These are phyloP conservation scores for Neurospora sublineolata DNA, from an alignment of 495 filamentous ascomycete species.

Conservation along the genomic window DNA sequence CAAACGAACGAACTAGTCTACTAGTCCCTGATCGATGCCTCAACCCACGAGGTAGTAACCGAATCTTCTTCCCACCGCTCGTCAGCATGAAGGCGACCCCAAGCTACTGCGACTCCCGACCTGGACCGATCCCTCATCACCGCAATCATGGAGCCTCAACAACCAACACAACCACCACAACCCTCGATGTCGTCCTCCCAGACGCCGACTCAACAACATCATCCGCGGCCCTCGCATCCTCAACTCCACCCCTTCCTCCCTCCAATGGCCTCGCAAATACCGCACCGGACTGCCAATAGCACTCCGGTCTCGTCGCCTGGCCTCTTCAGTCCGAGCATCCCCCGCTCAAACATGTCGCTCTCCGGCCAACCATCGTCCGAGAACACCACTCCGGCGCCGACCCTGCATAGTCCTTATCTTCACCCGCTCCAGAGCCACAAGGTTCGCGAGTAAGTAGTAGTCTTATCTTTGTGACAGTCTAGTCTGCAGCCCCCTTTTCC, in stretches of 20 bases:
- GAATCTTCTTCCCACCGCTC: neutral
- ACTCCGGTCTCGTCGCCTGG: slow-evolving; percentile 60
- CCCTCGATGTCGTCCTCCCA: slow-evolving; percentile 4
- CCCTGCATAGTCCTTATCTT: slow-evolving; percentile 44
- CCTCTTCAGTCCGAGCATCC: slow-evolving; percentile 45
- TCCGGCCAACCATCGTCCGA: slow-evolving; percentile 28
- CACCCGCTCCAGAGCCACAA: slow-evolving; percentile 53
- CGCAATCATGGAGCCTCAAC: slow-evolving; percentile 25
- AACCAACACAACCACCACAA: slow-evolving; percentile 15
- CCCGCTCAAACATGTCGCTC: slow-evolving; percentile 27
- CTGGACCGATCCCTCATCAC: neutral
- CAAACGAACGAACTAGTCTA: neutral
- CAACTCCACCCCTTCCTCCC: slow-evolving; percentile 28
- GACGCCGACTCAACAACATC: slow-evolving; percentile 8
- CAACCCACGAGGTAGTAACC: slow-evolving; percentile 4
- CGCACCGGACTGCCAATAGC: slow-evolving; percentile 44
- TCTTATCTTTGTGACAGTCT: neutral
- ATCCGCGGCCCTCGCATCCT: slow-evolving; percentile 24
- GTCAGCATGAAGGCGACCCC: slow-evolving; percentile 22
- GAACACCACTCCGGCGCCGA: slow-evolving; percentile 32
- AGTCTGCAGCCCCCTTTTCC: neutral
- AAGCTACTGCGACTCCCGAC: slow-evolving; percentile 8
- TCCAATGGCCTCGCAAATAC: slow-evolving; percentile 17
- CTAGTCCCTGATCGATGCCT: slow-evolving; percentile 1
- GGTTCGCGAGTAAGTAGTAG: slow-evolving; percentile 46